A percentile compares a stretch with the other conserved stretches of the same genome.
phyloP scores from a whole-genome alignment of 169 alveolate genomes.

The Cryptosporidium ryanae region DNA sequence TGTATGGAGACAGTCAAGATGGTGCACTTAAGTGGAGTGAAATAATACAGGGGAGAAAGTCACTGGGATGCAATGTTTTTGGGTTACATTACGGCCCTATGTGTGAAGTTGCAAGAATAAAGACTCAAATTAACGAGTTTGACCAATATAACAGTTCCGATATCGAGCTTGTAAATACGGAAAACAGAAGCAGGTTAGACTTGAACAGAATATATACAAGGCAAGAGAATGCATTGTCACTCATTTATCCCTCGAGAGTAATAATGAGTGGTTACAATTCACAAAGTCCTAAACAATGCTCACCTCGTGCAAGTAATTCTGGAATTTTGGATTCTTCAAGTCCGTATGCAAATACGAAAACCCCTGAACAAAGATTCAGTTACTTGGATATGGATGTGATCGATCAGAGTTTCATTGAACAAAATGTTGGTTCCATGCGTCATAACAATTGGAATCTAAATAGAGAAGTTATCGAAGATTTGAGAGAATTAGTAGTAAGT shows the following conservation, averaged over 20 bases:
- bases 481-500: conserved; percentile 86
- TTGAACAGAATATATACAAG: neutral
- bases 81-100: conserved; percentile 65
- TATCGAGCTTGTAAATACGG: neutral
- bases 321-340: conserved; percentile 60
- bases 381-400: conserved; percentile 89
- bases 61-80: conserved; percentile 79
- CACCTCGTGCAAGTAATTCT: conserved; percentile 57
- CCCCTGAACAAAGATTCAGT: conserved; percentile 63
- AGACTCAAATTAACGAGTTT: conserved; percentile 36
- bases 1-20: conserved; percentile 88
- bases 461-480: conserved; percentile 89
- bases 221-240: conserved; percentile 53
- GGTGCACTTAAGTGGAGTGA: conserved; percentile 82
- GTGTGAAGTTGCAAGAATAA: neutral
- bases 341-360: conserved; percentile 40
- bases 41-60: conserved; percentile 79
- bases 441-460: conserved; percentile 89
- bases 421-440: conserved; percentile 78
- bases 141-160: conserved; percentile 34
- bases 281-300: conserved; percentile 17
- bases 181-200: neutral
- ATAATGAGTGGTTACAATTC: conserved; percentile 26
- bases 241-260: conserved; percentile 63
- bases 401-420: conserved; percentile 85